These are phyloP conservation scores for Gypsophila paniculata DNA, from an alignment of 179 eudicot genomes.

Conservation along the genomic window DNA sequence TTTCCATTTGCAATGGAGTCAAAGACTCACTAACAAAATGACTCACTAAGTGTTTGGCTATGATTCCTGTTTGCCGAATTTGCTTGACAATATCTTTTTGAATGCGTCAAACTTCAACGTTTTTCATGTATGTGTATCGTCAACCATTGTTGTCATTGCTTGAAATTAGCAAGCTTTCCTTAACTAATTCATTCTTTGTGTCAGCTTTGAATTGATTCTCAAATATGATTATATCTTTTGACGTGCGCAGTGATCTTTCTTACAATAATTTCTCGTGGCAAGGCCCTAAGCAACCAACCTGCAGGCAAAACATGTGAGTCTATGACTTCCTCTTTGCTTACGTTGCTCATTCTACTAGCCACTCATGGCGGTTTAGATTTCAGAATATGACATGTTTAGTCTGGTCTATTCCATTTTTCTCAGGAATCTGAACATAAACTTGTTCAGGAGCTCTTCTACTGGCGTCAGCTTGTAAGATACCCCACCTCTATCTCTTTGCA, in stretches of 20 bases:
- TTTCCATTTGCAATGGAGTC: background rate
- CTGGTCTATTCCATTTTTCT: constrained; percentile 1
- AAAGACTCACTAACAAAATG: too few relatives aligned
- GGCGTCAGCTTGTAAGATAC: constrained; percentile 42
- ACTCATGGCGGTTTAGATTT: background rate
- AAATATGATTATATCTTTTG: constrained; percentile 11
- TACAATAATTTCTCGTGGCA: constrained; percentile 69
- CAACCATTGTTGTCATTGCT: background rate
- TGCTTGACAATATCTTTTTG: background rate
- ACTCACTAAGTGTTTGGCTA: too few relatives aligned
- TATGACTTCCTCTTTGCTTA: constrained; percentile 8
- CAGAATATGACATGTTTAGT: constrained; percentile 14
- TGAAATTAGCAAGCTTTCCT: constrained; percentile 2
- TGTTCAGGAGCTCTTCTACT: constrained; percentile 55
- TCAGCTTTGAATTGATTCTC: background rate
- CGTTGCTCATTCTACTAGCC: background rate
- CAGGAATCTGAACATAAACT: constrained; percentile 61
- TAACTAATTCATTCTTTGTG: background rate
- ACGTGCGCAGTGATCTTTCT: constrained; percentile 64
- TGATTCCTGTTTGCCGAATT: background rate
- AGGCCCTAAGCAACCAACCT: constrained; percentile 32
- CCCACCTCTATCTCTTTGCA: background rate
- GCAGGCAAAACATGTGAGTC: constrained; percentile 30
- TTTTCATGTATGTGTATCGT: background rate
- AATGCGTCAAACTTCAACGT: constrained; percentile 1